These are phyloP conservation scores for Vanrija humicola DNA, from an alignment of 1,284 basidiomycete species.

Conservation along the genomic window DNA sequence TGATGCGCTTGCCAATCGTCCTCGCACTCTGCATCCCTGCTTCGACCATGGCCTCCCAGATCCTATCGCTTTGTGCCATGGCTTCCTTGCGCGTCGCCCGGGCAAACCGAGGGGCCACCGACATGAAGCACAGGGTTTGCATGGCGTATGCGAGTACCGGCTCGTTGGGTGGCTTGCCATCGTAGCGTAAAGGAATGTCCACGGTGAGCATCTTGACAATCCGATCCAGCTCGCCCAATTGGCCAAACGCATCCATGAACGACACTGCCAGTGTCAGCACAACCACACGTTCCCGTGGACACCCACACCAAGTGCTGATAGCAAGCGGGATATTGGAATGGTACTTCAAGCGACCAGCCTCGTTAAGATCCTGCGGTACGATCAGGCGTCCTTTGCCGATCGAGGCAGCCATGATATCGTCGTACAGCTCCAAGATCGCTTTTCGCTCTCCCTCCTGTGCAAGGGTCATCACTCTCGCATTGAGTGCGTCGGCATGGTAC, in stretches of 20 bases:
- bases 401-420: conserved; percentile 15
- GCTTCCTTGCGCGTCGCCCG: background rate
- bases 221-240: background rate
- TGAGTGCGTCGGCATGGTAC: too few species aligned
- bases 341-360: background rate
- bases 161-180: background rate
- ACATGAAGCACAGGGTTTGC: too few species aligned
- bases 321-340: too few species aligned
- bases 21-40: background rate
- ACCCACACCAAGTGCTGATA: too few species aligned
- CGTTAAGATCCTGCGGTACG: conserved; percentile 9
- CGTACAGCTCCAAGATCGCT: conserved; percentile 5
- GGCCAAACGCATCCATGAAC: too few species aligned
- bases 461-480: too few species aligned
- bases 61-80: background rate
- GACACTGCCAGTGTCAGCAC: too few species aligned
- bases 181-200: background rate
- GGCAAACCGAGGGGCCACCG: too few species aligned
- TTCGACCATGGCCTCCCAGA: background rate
- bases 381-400: conserved; percentile 16
- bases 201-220: background rate
- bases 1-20: background rate
- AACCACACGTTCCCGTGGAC: too few species aligned
- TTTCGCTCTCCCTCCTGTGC: too few species aligned
- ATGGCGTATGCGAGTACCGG: too few species aligned